A percentile compares a stretch with the other conserved stretches of the same genome.
These are phyloP conservation scores for Hymenoscyphus infarciens DNA, from an alignment of 2,329 filamentous ascomycete species.

Conservation along the genomic window DNA sequence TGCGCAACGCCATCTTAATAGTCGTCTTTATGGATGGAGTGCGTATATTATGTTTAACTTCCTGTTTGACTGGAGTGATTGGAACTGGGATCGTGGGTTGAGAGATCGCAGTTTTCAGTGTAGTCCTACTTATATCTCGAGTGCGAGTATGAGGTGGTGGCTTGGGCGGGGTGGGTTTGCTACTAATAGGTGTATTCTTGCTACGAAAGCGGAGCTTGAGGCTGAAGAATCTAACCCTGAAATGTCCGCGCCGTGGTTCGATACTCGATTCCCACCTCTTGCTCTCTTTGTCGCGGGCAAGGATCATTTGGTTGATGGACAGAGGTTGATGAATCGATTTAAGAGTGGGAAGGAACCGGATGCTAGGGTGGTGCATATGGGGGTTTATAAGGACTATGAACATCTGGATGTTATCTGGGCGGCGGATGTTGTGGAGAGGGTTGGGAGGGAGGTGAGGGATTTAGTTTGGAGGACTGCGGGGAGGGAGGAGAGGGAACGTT, in stretches of 20 bases:
- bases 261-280: conserved; percentile 72
- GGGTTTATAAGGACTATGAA: conserved; percentile 82
- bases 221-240: conserved; percentile 45
- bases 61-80: conserved; percentile 83
- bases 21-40: conserved; percentile 70
- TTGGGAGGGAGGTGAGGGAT: conserved; percentile 75
- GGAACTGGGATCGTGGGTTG: conserved; percentile 76
- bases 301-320: conserved; percentile 82
- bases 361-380: conserved; percentile 75
- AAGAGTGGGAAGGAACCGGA: conserved; percentile 75
- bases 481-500: conserved; percentile 25
- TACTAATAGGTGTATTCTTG: conserved; percentile 80
- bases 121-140: conserved; percentile 82
- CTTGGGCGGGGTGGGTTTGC: conserved; percentile 82
- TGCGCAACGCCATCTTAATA: conserved; percentile 66
- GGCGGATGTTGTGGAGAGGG: conserved; percentile 79
- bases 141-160: conserved; percentile 96
- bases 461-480: conserved; percentile 76
- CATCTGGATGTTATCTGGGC: conserved; percentile 96
- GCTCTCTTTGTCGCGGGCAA: conserved; percentile 84
- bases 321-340: conserved; percentile 69
- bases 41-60: conserved; percentile 89
- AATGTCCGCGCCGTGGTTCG: conserved; percentile 63
- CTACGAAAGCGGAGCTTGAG: conserved; percentile 67
- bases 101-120: conserved; percentile 87